phyloP scores from a whole-genome alignment of 2,329 filamentous ascomycete species.

The Sporothrix mexicana region DNA sequence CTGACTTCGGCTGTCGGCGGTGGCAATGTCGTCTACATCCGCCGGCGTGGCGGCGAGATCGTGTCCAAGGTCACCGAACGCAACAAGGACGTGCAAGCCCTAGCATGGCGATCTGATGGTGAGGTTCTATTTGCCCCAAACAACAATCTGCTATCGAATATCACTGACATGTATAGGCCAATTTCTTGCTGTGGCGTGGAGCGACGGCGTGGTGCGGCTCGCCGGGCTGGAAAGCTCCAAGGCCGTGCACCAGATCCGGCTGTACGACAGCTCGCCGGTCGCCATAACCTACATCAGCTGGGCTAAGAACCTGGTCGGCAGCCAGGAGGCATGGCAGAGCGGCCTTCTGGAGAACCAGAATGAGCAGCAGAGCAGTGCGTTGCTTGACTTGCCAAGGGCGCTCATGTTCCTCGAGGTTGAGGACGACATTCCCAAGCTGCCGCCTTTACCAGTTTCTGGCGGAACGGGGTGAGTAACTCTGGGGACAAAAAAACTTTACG shows the following conservation, averaged over 20 bases:
- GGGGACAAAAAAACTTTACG: neutral
- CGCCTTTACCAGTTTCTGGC: slow-evolving; percentile 68
- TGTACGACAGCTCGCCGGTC: slow-evolving; percentile 53
- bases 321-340: slow-evolving; percentile 43
- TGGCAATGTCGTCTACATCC: slow-evolving; percentile 71
- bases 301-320: slow-evolving; percentile 54
- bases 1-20: slow-evolving; percentile 75
- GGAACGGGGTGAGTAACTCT: slow-evolving; percentile 61
- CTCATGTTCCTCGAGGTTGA: slow-evolving; percentile 78
- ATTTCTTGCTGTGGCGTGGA: slow-evolving; percentile 82
- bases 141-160: slow-evolving; percentile 38
- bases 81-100: slow-evolving; percentile 52
- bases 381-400: slow-evolving; percentile 70
- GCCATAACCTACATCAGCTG: slow-evolving; percentile 61
- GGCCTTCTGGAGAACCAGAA: slow-evolving; percentile 42
- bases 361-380: slow-evolving; percentile 42
- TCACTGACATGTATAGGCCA: slow-evolving; percentile 59
- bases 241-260: slow-evolving; percentile 72
- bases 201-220: slow-evolving; percentile 76
- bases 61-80: slow-evolving; percentile 57
- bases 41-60: slow-evolving; percentile 75
- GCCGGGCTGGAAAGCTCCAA: slow-evolving; percentile 82
- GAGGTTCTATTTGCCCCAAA: slow-evolving; percentile 40
- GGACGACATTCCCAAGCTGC: slow-evolving; percentile 75
- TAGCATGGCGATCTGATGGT: slow-evolving; percentile 74